Base-by-base conservation (phyloP, 768 basidiomycete genomes). In the Rhizopogon sp. region DNA sequence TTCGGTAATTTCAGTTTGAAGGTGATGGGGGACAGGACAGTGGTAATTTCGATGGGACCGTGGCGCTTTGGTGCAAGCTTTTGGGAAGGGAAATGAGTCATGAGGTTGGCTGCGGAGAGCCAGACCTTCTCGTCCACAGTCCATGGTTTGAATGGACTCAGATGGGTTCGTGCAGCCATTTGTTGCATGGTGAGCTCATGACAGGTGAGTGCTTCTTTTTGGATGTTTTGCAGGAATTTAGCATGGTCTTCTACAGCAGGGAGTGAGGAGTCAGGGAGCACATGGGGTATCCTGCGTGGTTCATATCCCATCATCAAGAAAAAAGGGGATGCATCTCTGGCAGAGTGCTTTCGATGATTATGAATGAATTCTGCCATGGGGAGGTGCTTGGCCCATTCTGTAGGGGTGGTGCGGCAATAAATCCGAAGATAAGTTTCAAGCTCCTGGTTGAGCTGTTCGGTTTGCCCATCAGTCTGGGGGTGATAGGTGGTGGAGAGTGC, bases 401-500 rank as follows among this genome's bases (percentile, higher is more conserved):
- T 20, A 33, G 62, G 65, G 4, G 49, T 33, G n/a, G 55, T 56
- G 1, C 41, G n/a, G 6, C 43, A 52, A 43, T 55, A 66, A 6
- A 52, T 35, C 1, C 60, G 59, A 6, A 67, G 56, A 42, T 63
- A 60, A 5, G 35, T 33, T 7, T 58, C 58, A 0, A 66, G 22
- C 17, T 52, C 56, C 22, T 58, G 62, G 50, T 65, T 64, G 20
- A 50, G 28, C 10, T 58, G 2, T 50, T 66, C 66, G 2, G 61
- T 64, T 50, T 64, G 61, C 11, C 63, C 62, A 54, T 72, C 62
- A 4, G 69, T 63, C 45, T 71, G 66, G 3, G 71, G 75, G 43
- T 76, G 75, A 58, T 66, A 76, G 2, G 72, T 69, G 0, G 71
- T 74, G 8, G 66, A 68, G 7, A 67, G 52, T 10, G 59, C 53